Conservation (phyloP, 495 filamentous ascomycete species). For the Podospora appendiculata region DNA sequence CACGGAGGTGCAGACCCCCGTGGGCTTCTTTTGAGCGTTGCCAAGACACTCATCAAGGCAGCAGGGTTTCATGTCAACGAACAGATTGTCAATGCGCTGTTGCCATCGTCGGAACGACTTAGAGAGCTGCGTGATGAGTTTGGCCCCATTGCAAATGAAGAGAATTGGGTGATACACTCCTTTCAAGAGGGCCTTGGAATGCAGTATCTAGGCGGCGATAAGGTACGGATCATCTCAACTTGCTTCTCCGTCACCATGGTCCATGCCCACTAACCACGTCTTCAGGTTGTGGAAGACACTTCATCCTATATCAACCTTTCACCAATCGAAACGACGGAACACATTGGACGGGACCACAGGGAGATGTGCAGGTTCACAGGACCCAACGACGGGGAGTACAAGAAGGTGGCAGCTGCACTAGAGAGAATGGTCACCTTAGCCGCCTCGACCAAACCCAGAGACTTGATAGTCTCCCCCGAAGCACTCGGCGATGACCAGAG, state of each 20-base stretch:
- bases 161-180: conserved; percentile 25
- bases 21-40: conserved; percentile 4
- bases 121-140: conserved; percentile 25
- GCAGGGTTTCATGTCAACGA: conserved; percentile 18
- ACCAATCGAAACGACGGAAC: conserved; percentile 16
- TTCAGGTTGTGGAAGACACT: conserved; percentile 28
- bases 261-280: not conserved
- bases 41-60: conserved; percentile 11
- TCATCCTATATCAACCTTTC: conserved; percentile 23
- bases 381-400: conserved; percentile 18
- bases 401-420: conserved; percentile 11
- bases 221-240: conserved; percentile 8
- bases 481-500: conserved; percentile 7
- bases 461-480: not conserved
- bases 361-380: conserved; percentile 35
- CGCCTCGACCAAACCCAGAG: not conserved
- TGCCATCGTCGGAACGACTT: conserved; percentile 24
- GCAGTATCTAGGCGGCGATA: conserved; percentile 8
- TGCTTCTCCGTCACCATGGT: not conserved
- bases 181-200: conserved; percentile 27
- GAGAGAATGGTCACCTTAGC: not conserved
- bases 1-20: conserved; percentile 29
- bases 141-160: conserved; percentile 13
- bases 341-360: conserved; percentile 28
- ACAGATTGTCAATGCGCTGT: conserved; percentile 16